Base-by-base conservation (phyloP, 805 yeast genomes). In the Suhomyces vadensis region DNA sequence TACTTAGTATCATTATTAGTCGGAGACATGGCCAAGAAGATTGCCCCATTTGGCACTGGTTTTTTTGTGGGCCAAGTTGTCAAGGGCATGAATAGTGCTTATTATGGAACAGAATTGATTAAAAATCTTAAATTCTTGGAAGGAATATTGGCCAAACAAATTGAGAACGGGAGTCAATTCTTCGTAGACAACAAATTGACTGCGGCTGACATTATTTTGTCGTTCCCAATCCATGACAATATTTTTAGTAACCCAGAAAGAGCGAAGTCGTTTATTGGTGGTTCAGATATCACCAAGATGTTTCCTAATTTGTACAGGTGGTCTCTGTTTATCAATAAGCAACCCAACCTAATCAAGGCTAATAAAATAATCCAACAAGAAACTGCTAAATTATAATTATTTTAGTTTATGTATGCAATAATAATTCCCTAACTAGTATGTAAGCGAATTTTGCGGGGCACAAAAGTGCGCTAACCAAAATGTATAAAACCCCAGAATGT, bases 151-250 rank as follows among this genome's bases (percentile, higher is more conserved):
- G 58, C 57, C 41, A 47, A 53, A 25, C 57, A 64, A 31, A 56
- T 55, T 26, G 49, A 49, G 14, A 48, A 52, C 4, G 50, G 55
- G 5, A 44, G 51, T 20, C 26, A 41, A 5, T 38, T 22, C 26
- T 66, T 70, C 44, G 73, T 69, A 7, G 74, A 73, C 3, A 52
- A 63, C 43, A 60, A 56, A 41, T 56, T 69, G 44, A 58, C 70
- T 2, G 73, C 60, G 1, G 75, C 74, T 1, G 75, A 70, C 46
- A 53, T 70, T 19, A 63, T 69, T 6, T 53, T 69, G 37, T 61
- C 63, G 33, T 70, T 65, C 52, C 74, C 74, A 0, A 43, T 69
- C 26, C 47, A 46, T 39, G 46, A 52, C n/a, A 55, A 51, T 37
- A 11, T 56, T 4, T 55, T 58, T 21, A 37, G 39, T 9, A 24